These are phyloP conservation scores for Xanthoparmelia taractica DNA, from an alignment of 495 filamentous ascomycete species.

Conservation along the genomic window DNA sequence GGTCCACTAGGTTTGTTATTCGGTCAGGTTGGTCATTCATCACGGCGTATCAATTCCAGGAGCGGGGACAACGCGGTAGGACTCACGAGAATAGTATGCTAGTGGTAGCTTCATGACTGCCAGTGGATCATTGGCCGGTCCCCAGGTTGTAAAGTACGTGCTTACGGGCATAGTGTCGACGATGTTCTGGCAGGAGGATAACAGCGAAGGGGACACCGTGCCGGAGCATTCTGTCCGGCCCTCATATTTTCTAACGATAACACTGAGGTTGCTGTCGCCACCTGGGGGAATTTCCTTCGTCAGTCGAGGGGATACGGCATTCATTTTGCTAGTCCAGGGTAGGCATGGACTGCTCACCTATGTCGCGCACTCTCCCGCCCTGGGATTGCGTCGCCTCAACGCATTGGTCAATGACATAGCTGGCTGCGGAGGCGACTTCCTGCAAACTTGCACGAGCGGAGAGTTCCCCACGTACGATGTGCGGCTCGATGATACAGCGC, in stretches of 20 bases:
- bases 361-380: background rate
- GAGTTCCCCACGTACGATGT: background rate
- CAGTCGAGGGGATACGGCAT: background rate
- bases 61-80: background rate
- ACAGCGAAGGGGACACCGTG: background rate
- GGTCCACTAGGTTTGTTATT: background rate
- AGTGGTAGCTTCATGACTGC: background rate
- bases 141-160: background rate
- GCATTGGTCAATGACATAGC: background rate
- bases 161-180: background rate
- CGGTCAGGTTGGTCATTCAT: background rate
- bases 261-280: background rate
- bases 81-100: background rate
- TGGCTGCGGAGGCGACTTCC: background rate
- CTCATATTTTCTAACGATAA: background rate
- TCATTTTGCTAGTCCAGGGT: background rate
- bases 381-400: background rate
- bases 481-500: background rate
- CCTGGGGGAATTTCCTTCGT: background rate
- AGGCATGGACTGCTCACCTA: background rate
- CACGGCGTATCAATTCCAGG: no score
- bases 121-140: background rate
- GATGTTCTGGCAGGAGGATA: constrained; percentile 1
- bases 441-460: constrained; percentile 2
- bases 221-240: background rate